Base-by-base conservation (phyloP, 1,139 yeast species). In the Geotrichum citri-aurantii region DNA sequence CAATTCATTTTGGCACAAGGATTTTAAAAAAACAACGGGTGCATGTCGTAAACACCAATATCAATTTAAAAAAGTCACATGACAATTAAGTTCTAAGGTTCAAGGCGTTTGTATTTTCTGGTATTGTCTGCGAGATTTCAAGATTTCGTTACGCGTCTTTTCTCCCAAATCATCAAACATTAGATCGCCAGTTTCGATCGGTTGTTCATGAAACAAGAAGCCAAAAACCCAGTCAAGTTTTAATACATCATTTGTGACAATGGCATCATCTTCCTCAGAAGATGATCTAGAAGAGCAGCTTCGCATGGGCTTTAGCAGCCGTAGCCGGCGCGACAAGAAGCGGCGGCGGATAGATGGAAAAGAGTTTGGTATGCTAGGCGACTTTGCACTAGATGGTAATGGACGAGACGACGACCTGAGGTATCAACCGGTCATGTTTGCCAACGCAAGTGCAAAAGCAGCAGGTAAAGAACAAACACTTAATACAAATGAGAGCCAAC, bases 301-400 rank as follows among this genome's bases (percentile, higher is more conserved):
- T 12, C 33, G 49, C 27, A 48, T 10, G 14, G 59, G 59, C 24
- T 26, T 51, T 52, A 49, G 59, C 27, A 17, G 14, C 12, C 33
- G 42, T 37, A 17, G 7, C 19, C 48, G 17, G 10, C 44, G 37
- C 10, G 26, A 19, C 4, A 21, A 17, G 10, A 51, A 48, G 40
- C 37, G 54, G n/a, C 29, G 55, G 26, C 33, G 50, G n/a, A 42
- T 56, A 12, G 56, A 49, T n/a, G 59, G 59, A 21, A 56, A 56
- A 52, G 59, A 52, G 42, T 48, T 14, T 17, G 59, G 54, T 10
- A 56, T 56, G 59, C 56, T 56, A 7, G 59, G 59, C 23, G 56
- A 52, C 33, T 56, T 56, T 49, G 55, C 54, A 10, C 24, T 27
- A 6, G 56, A 52, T 23, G 48, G 33, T 11, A 48, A 46, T 8